Percentiles rank a stretch among this genome's conserved stretches.
Evolutionary conservation across 2,329 filamentous ascomycete species (phyloP).

Genomic region (Davidsoniella virescens): DNA sequence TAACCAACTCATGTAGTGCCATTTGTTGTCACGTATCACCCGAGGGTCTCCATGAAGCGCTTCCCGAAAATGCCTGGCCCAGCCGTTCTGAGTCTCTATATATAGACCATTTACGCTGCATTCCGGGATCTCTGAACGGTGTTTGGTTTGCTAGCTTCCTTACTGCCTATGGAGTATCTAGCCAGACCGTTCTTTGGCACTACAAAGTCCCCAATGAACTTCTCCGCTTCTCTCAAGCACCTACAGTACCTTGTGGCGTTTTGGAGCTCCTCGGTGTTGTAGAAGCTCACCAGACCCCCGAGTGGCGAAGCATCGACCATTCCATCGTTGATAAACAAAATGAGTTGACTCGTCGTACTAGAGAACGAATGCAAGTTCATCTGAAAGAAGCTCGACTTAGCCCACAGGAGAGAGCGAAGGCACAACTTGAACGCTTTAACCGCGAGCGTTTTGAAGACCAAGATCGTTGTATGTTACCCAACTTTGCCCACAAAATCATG

Average conservation of each 20-base stretch:
- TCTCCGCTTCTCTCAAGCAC: constrained; percentile 31
- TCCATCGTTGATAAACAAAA: constrained; percentile 23
- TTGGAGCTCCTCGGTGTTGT: constrained; percentile 37
- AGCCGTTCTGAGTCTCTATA: constrained; percentile 23
- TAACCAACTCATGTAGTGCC: constrained; percentile 17
- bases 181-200: constrained; percentile 42
- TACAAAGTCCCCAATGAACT: constrained; percentile 40
- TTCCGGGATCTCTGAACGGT: constrained; percentile 22
- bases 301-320: constrained; percentile 32
- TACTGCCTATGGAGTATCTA: constrained; percentile 38
- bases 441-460: constrained; percentile 29
- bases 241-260: constrained; percentile 41
- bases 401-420: constrained; percentile 25
- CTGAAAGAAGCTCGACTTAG: constrained; percentile 29
- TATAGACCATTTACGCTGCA: constrained; percentile 31
- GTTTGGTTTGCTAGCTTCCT: constrained; percentile 41
- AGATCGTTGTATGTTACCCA: constrained; percentile 26
- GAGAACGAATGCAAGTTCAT: constrained; percentile 27
- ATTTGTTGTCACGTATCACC: constrained; percentile 34
- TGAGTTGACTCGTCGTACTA: constrained; percentile 20
- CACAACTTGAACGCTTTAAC: constrained; percentile 25
- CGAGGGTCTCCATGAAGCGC: constrained; percentile 30
- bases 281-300: constrained; percentile 34
- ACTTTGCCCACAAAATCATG: not conserved
- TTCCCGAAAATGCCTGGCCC: constrained; percentile 23